A percentile compares a stretch with the other conserved stretches of the same genome.
These are phyloP conservation scores for Lojkania enalia DNA, from an alignment of 2,329 filamentous ascomycete species.

Conservation along the genomic window DNA sequence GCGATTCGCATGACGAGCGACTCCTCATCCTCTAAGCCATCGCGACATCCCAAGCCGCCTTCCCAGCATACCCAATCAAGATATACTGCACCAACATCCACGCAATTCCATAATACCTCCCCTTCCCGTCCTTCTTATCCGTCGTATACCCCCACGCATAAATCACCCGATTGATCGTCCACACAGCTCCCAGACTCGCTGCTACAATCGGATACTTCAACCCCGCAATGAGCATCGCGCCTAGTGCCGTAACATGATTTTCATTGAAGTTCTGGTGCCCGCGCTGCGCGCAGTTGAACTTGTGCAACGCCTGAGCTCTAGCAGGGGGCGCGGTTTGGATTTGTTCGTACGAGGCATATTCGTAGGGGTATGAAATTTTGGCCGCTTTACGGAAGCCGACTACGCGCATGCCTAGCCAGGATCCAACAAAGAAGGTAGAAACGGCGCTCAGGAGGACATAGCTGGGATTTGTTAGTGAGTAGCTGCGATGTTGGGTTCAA, in stretches of 20 bases:
- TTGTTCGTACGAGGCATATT: slow-evolving; percentile 60
- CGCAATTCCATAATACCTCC: slow-evolving; percentile 45
- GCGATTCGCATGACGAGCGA: neutral
- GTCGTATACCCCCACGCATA: slow-evolving; percentile 55
- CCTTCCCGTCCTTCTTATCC: slow-evolving; percentile 42
- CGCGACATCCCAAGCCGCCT: slow-evolving; percentile 13
- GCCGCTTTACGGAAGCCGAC: slow-evolving; percentile 54
- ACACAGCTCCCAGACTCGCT: slow-evolving; percentile 52
- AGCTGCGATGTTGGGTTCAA: neutral
- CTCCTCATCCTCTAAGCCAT: neutral
- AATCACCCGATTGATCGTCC: slow-evolving; percentile 55
- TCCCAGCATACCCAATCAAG: slow-evolving; percentile 32
- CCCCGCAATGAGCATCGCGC: slow-evolving; percentile 58
- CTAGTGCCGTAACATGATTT: slow-evolving; percentile 57
- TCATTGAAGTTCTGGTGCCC: slow-evolving; percentile 63
- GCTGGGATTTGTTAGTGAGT: slow-evolving; percentile 41
- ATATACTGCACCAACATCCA: slow-evolving; percentile 40
- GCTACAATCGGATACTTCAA: slow-evolving; percentile 56
- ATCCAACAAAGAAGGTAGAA: slow-evolving; percentile 57
- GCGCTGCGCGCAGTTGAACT: slow-evolving; percentile 51
- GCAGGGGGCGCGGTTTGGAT: slow-evolving; percentile 46
- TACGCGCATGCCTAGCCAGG: slow-evolving; percentile 56
- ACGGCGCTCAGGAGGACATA: slow-evolving; percentile 59
- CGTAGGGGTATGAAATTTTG: slow-evolving; percentile 60
- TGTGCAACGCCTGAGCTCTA: slow-evolving; percentile 49